Percentiles rank a stretch among this genome's conserved stretches.
phyloP scores from a whole-genome alignment of 2,329 filamentous ascomycete genomes.

The Mariannaea sp. region DNA sequence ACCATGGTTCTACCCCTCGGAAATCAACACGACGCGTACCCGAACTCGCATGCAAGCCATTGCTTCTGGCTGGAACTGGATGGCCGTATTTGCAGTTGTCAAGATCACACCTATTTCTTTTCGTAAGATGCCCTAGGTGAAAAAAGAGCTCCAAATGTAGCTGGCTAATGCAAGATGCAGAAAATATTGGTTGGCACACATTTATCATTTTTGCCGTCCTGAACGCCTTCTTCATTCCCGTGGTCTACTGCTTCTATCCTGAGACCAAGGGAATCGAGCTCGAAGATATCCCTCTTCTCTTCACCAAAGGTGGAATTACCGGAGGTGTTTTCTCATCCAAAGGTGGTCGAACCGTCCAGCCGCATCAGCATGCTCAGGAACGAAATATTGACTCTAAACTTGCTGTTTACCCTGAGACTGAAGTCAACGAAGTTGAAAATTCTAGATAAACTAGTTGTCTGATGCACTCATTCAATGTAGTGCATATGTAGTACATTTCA shows the following conservation, averaged over 20 bases:
- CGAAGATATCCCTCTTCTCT: conserved; percentile 42
- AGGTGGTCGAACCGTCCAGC: conserved; percentile 13
- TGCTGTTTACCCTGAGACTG: not conserved
- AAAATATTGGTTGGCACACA: conserved; percentile 35
- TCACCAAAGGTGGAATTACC: conserved; percentile 16
- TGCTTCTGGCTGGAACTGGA: conserved; percentile 31
- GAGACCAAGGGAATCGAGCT: conserved; percentile 46
- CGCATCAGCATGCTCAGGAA: conserved; percentile 17
- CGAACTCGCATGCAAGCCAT: conserved; percentile 48
- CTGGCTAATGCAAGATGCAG: not conserved
- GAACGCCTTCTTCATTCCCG: conserved; percentile 36
- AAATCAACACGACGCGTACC: conserved; percentile 48
- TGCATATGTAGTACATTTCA: too few species aligned
- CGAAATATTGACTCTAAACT: conserved; percentile 1
- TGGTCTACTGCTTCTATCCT: conserved; percentile 39
- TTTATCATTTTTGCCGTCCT: conserved; percentile 40
- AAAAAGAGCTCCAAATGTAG: not conserved
- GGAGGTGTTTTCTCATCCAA: conserved; percentile 14
- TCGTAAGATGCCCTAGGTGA: conserved; percentile 29
- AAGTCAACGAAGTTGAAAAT: conserved; percentile 10
- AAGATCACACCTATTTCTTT: conserved; percentile 79
- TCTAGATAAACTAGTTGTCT: not conserved
- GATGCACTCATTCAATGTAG: too few species aligned
- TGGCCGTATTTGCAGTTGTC: conserved; percentile 45
- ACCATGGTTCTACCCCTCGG: conserved; percentile 50